Conservation (phyloP, 768 basidiomycete species). For the Lanmaoa rubissima region DNA sequence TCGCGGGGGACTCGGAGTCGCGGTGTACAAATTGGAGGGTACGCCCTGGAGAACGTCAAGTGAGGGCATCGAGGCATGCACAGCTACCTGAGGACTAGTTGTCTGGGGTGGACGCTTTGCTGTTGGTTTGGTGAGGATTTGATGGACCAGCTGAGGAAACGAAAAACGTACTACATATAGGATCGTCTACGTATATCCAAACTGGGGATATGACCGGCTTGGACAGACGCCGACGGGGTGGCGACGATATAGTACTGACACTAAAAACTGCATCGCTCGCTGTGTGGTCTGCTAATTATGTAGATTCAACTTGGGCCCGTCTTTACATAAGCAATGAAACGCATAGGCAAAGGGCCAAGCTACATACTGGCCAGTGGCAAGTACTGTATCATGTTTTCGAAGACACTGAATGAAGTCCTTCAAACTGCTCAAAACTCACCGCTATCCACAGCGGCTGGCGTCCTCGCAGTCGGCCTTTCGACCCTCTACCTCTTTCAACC, state of each 20-base stretch:
- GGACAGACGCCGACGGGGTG: neutral
- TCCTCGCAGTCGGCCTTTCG: conserved; percentile 15
- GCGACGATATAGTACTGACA: conserved; percentile 25
- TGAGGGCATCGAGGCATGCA: too few species aligned
- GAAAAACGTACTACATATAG: conserved; percentile 11
- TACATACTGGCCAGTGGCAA: too few species aligned
- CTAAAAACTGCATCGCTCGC: conserved; percentile 32
- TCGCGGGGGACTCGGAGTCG: too few species aligned
- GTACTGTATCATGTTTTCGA: conserved; percentile 5
- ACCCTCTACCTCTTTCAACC: conserved; percentile 19
- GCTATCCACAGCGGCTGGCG: conserved; percentile 6
- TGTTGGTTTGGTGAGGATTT: neutral
- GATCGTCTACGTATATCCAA: conserved; percentile 36
- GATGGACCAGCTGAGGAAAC: neutral
- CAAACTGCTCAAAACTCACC: conserved; percentile 4
- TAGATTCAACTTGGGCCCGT: too few species aligned
- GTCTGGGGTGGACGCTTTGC: neutral
- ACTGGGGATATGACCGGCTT: neutral
- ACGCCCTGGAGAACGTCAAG: too few species aligned
- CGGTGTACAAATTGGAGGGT: too few species aligned
- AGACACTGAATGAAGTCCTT: conserved; percentile 4
- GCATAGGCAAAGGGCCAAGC: neutral
- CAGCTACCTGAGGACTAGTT: neutral
- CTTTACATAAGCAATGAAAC: conserved; percentile 6
- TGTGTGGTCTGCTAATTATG: conserved; percentile 5